Base-by-base conservation (phyloP, 768 basidiomycete genomes). In the Tylopilus vinaceipallidus region DNA sequence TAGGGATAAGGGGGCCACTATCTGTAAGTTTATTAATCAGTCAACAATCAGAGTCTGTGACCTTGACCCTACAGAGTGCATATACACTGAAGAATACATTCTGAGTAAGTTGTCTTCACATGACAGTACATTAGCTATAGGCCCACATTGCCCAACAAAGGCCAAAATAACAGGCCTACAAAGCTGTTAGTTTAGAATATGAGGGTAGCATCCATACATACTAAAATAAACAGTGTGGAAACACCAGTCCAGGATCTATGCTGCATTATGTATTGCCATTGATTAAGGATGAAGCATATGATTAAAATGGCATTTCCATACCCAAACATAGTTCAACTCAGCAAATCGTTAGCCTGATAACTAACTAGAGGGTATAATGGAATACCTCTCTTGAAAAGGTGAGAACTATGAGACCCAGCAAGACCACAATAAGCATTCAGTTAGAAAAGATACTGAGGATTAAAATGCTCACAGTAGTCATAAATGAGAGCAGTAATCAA, bases 351-450 rank as follows among this genome's bases (percentile, higher is more conserved):
- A 29, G 27, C 27, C 27, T 6, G 33, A n/a, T n/a, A 33, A 19
- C 29, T 8, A 19, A n/a, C n/a, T 6, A 5, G 6, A 16, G 6
- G 10, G n/a, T 22, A 19, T 26, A 14, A 24, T n/a, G 14, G n/a
- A n/a, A n/a, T 43, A 57, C 56, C 44, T 57, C 56, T 39, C 34
- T 34, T 9, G 56, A n/a, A 33, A 57, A 44, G 4, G 54, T 57
- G 26, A 57, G 55, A 23, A 40, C 56, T 57, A 13, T 23, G 27
- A 26, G 11, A n/a, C 24, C n/a, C 16, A 14, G 24, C 2, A n/a
- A n/a, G n/a, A n/a, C n/a, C n/a, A n/a, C n/a, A 17, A 19, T 9
- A 16, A 33, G 33, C 13, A 22, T 10, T 4, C 19, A 19, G 22
- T 10, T 13, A 20, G n/a, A 14, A n/a, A n/a, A 22, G 10, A 3